These are phyloP conservation scores for Alnus rubra DNA, from an alignment of 306 rosid genomes.

Conservation along the genomic window DNA sequence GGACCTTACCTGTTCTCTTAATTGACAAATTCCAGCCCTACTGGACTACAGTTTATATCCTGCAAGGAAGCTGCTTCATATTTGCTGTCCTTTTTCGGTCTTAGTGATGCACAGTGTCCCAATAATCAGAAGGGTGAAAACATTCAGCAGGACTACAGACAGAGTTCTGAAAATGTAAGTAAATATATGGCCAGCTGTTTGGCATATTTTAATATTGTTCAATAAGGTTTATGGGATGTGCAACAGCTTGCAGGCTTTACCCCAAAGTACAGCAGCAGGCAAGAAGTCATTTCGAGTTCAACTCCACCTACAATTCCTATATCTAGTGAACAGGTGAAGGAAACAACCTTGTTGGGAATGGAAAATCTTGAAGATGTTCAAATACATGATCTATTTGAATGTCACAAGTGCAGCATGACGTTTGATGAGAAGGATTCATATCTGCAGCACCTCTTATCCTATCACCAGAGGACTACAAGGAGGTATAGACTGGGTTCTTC, in stretches of 20 bases:
- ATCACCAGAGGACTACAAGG: conserved; percentile 82
- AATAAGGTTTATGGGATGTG: conserved; percentile 36
- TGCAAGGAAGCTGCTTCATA: conserved; percentile 72
- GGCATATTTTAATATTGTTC: conserved; percentile 8
- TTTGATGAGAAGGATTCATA: conserved; percentile 75
- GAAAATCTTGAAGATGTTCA: conserved; percentile 85
- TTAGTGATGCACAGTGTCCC: conserved; percentile 26
- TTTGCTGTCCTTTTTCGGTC: conserved; percentile 52
- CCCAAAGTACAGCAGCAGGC: conserved; percentile 41
- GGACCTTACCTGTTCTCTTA: conserved; percentile 21
- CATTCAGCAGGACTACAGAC: conserved; percentile 33
- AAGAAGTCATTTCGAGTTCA: conserved; percentile 35
- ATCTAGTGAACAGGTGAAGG: conserved; percentile 46
- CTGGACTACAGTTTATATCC: conserved; percentile 74
- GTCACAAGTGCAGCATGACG: conserved; percentile 78
- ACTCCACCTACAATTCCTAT: conserved; percentile 29
- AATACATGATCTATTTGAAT: conserved; percentile 77
- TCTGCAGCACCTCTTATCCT: conserved; percentile 73
- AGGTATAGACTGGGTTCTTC: conserved; percentile 85
- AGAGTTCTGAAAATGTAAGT: conserved; percentile 49
- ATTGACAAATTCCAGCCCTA: conserved; percentile 64
- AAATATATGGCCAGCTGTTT: conserved; percentile 9
- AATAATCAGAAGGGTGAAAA: conserved; percentile 39
- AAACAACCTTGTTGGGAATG: conserved; percentile 45
- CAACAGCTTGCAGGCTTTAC: conserved; percentile 53